Conservation (phyloP, 2,329 filamentous ascomycete genomes). For the Sporothrix pseudoabietina region DNA sequence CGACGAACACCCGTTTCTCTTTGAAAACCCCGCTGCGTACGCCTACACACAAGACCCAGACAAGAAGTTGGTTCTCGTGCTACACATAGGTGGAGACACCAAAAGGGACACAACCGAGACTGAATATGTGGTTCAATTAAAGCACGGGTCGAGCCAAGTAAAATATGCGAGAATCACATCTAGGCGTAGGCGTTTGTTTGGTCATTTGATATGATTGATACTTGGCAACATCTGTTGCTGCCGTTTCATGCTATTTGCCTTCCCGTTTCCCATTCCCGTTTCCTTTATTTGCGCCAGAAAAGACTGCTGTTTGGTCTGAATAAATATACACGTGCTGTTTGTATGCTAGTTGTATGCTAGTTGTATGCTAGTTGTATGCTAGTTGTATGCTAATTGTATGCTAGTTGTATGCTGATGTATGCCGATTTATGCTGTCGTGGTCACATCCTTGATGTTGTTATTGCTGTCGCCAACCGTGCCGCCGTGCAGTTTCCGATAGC, state of each 20-base stretch:
- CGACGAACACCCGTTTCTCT: no score
- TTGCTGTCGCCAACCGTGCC: neutral
- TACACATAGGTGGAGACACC: no score
- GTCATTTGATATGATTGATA: neutral
- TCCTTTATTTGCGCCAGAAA: neutral
- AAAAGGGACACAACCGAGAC: no score
- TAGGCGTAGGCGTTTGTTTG: neutral
- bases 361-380: neutral
- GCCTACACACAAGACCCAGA: no score
- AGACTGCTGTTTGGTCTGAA: neutral
- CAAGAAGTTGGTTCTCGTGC: no score
- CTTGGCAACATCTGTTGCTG: neutral
- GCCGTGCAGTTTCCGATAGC: no score
- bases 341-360: no score
- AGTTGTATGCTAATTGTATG: no score
- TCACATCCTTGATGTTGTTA: neutral
- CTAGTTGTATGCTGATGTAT: no score
- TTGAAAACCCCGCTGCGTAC: no score
- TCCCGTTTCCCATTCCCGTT: neutral
- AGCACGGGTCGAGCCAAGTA: no score
- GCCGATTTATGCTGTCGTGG: neutral
- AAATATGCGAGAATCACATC: neutral
- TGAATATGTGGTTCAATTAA: no score
- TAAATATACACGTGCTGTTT: constrained; percentile 1
- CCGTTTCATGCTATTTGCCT: neutral